Evolutionary conservation across 192 early-diverging fungal species (phyloP).

Genomic region (Phlyctochytrium bullatum): DNA sequence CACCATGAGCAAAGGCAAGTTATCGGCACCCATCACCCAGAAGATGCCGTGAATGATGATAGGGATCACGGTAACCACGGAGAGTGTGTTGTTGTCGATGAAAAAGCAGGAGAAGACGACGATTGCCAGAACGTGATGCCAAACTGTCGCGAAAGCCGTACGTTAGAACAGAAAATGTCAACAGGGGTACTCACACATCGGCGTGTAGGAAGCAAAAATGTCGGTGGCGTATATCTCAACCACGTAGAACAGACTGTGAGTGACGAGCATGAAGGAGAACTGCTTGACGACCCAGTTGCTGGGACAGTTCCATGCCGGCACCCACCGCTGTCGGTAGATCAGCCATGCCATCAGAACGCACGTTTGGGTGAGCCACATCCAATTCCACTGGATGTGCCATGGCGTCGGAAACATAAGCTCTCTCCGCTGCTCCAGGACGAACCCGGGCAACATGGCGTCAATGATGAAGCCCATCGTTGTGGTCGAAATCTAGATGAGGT

Average conservation of each 20-base stretch:
- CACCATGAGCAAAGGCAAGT: background rate
- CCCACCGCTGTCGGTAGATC: constrained; percentile 8
- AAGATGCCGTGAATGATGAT: background rate
- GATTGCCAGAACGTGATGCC: background rate
- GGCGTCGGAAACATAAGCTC: background rate
- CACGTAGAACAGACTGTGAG: constrained; percentile 14
- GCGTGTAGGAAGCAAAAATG: constrained; percentile 7
- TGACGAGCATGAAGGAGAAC: constrained; percentile 10
- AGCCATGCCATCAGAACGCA: background rate
- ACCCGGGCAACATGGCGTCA: background rate
- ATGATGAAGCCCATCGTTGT: background rate
- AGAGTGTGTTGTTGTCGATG: background rate
- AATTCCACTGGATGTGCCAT: background rate
- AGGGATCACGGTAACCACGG: background rate
- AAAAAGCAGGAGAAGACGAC: background rate
- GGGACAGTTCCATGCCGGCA: background rate
- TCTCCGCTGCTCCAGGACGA: constrained; percentile 2
- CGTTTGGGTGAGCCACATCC: background rate
- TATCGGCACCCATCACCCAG: background rate
- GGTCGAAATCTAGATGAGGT: too few species aligned
- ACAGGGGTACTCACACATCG: constrained; percentile 3
- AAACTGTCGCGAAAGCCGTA: constrained; percentile 3
- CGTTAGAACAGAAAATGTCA: background rate
- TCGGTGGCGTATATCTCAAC: constrained; percentile 9
- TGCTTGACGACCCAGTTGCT: constrained; percentile 12